Evolutionary conservation across 768 basidiomycete genomes (phyloP), one percentile per base, ranked within the genome.

Genomic region (Imleria badia): DNA sequence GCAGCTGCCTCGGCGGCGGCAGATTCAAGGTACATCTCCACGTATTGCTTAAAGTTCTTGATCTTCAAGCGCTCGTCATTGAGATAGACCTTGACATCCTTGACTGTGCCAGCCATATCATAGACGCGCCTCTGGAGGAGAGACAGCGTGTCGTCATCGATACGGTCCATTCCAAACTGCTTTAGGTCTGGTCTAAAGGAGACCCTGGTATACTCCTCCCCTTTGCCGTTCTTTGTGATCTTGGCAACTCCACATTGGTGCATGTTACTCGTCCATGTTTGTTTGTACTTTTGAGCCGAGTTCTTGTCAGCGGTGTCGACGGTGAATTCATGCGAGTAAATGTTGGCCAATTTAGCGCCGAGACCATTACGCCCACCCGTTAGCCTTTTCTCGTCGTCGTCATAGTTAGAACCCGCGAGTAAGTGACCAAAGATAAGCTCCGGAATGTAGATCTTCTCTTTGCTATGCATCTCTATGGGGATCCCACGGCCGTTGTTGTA

Each of bases 361-460:
- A 93, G 98, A 66, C 97, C 97, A 65, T 99, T 99, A 66, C 97
- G 86, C 71, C 97, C 97, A 73, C 97, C 97, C 0, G 94, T 98
- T 45, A 98, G 81, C 74, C 97, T 98, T 81, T 94, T 97, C 76
- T 99, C 95, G 71, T 94, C 89, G 63, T 99, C 97, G 71, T 99
- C 96, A 66, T 96, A 98, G 77, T 98, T 98, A 42, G 94, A 96
- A 12, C 89, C 91, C 2, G 96, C 91, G 22, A 98, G 79, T 17
- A 99, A 81, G 68, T 97, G 87, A 7, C 97, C 97, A 63, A 99
- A 99, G 64, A 99, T 98, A 56, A 99, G 80, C 67, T 98, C 93
- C 0, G 97, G 97, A 52, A 99, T 97, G 69, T 91, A 96, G 8
- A 96, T 88, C 66, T 91, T 91, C 75, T 98, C 94, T 61, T 81